Conservation (phyloP, 2,329 filamentous ascomycete species). For the Aspergillus nomiae region DNA sequence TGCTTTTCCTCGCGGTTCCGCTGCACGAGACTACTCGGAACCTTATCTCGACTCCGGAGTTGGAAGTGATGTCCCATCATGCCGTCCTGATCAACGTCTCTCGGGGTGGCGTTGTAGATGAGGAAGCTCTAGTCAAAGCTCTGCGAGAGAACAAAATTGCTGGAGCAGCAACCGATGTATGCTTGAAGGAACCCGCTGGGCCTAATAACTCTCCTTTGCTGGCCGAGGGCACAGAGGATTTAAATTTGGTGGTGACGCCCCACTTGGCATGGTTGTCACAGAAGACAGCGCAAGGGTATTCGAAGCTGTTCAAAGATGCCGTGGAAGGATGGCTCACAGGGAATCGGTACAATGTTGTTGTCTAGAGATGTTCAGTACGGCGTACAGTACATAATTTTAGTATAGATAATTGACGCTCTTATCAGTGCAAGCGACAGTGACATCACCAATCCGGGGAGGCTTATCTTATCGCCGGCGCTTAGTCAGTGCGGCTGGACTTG, state of each 20-base stretch:
- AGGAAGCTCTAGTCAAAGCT: slow-evolving; percentile 50
- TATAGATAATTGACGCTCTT: not conserved
- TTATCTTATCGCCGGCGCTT: slow-evolving; percentile 7
- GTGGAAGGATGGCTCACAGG: slow-evolving; percentile 50
- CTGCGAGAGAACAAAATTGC: slow-evolving; percentile 49
- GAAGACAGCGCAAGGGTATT: slow-evolving; percentile 51
- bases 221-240: slow-evolving; percentile 44
- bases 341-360: slow-evolving; percentile 1
- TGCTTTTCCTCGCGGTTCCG: slow-evolving; percentile 35
- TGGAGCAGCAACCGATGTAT: slow-evolving; percentile 56
- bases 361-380: not conserved
- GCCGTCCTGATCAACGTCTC: slow-evolving; percentile 53
- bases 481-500: not conserved
- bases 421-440: not conserved
- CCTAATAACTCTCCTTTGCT: slow-evolving; percentile 48
- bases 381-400: no score
- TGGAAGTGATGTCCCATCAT: slow-evolving; percentile 48
- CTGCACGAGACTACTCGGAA: slow-evolving; percentile 35
- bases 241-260: slow-evolving; percentile 55
- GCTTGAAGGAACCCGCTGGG: slow-evolving; percentile 50
- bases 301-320: slow-evolving; percentile 47
- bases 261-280: slow-evolving; percentile 58
- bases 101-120: slow-evolving; percentile 55
- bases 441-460: not conserved
- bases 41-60: slow-evolving; percentile 41